phyloP scores from a whole-genome alignment of 305 asterid genomes.

The Fraxinus xanthoxyloides region DNA sequence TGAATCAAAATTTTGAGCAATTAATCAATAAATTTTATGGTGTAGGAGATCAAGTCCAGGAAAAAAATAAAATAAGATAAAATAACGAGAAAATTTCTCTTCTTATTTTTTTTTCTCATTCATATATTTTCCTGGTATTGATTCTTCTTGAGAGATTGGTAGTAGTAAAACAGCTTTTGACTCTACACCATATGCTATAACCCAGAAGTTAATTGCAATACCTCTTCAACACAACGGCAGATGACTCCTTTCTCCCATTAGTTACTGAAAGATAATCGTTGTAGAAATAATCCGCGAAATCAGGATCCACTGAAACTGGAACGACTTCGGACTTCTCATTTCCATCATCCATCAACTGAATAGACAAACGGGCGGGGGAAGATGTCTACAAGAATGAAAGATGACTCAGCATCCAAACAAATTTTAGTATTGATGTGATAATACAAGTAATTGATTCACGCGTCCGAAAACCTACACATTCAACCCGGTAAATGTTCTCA shows the following conservation, averaged over 20 bases:
- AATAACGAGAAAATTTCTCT: not conserved
- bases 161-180: not conserved
- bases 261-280: constrained; percentile 72
- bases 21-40: not conserved
- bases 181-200: not conserved
- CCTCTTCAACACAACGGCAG: constrained; percentile 71
- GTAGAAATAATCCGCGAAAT: constrained; percentile 74
- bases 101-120: not conserved
- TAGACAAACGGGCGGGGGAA: constrained; percentile 59
- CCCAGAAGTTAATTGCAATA: constrained; percentile 29
- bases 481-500: constrained; percentile 45
- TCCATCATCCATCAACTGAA: constrained; percentile 93
- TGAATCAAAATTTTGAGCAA: not conserved
- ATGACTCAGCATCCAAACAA: constrained; percentile 33
- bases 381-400: constrained; percentile 56
- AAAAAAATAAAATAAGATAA: not conserved
- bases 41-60: constrained; percentile 1
- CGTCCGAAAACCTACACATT: constrained; percentile 58
- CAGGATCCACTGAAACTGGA: constrained; percentile 89
- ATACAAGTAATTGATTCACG: constrained; percentile 12
- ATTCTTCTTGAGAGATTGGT: not conserved
- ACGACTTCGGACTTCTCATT: constrained; percentile 91
- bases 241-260: constrained; percentile 65
- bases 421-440: constrained; percentile 7
- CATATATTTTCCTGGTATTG: not conserved